Conservation (phyloP, 2,329 filamentous ascomycete genomes). For the Calonectria pteridis region DNA sequence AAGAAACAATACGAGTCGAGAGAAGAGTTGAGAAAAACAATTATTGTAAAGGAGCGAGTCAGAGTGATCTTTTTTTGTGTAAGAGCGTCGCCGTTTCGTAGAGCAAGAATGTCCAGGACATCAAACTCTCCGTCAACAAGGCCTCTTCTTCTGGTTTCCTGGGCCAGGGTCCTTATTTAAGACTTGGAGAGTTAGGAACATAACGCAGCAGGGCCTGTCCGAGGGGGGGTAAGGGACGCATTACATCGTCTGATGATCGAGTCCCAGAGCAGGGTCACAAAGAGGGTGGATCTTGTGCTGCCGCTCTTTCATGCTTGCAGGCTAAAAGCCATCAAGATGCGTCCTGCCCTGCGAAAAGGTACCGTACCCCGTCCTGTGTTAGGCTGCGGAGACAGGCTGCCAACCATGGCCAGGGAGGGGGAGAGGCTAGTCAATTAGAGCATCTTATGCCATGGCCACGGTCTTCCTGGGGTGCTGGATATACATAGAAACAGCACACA, state of each 20-base stretch:
- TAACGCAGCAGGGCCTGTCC: constrained; percentile 35
- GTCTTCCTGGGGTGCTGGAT: constrained; percentile 59
- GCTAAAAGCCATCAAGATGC: constrained; percentile 46
- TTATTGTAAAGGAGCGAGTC: constrained; percentile 36
- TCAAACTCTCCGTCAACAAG: constrained; percentile 37
- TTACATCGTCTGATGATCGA: constrained; percentile 48
- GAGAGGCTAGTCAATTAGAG: constrained; percentile 67
- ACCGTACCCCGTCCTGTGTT: constrained; percentile 39
- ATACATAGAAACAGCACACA: constrained; percentile 58
- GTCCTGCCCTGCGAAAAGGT: constrained; percentile 40
- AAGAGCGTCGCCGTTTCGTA: constrained; percentile 36
- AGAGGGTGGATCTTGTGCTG: constrained; percentile 44
- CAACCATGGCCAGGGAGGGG: constrained; percentile 51
- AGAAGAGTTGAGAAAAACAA: constrained; percentile 31
- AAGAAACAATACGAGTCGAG: constrained; percentile 28
- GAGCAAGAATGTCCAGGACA: constrained; percentile 37
- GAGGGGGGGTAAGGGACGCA: constrained; percentile 38
- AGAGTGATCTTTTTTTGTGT: constrained; percentile 40
- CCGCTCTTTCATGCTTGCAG: constrained; percentile 46
- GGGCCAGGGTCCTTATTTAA: constrained; percentile 47
- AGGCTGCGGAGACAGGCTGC: constrained; percentile 52
- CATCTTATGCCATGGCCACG: constrained; percentile 70
- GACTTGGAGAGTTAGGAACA: constrained; percentile 44
- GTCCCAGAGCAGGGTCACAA: constrained; percentile 43
- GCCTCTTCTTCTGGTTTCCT: constrained; percentile 38